Evolutionary conservation across 2,329 filamentous ascomycete species (phyloP).

Genomic region (Fusarium begoniae): DNA sequence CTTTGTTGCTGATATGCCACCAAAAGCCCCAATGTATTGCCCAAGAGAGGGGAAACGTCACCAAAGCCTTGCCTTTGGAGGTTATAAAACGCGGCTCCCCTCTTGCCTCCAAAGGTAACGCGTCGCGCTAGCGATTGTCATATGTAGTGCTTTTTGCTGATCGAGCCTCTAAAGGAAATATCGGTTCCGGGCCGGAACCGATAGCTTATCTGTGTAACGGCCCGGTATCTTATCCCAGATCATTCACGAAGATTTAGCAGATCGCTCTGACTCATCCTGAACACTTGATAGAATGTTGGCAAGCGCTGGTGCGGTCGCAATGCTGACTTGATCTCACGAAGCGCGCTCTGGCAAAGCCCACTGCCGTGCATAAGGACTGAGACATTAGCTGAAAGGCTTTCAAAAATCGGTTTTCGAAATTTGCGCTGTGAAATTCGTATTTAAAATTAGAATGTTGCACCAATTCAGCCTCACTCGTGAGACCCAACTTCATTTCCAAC

Average conservation of each 20-base stretch:
- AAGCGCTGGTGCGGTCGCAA: not conserved
- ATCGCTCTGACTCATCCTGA: not conserved
- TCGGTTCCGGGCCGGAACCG: not conserved
- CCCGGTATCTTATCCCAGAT: not conserved
- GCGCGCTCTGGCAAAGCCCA: not conserved
- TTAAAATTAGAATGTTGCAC: not conserved
- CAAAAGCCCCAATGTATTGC: not conserved
- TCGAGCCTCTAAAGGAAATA: not conserved
- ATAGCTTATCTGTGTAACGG: not conserved
- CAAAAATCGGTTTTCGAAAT: not conserved
- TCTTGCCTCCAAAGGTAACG: constrained; percentile 2
- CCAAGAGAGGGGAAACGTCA: not conserved
- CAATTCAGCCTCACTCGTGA: not conserved
- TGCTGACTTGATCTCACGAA: too few relatives aligned
- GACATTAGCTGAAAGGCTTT: not conserved
- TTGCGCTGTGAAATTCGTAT: not conserved
- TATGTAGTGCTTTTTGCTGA: not conserved
- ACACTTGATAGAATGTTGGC: not conserved
- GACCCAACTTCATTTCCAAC: not conserved
- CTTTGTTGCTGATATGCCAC: not conserved
- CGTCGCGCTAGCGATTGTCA: not conserved
- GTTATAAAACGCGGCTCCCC: not conserved
- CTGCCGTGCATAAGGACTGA: not conserved
- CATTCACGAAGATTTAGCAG: not conserved
- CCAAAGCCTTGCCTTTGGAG: constrained; percentile 8